Evolutionary conservation across 176 grass and related monocot genomes (phyloP).

Genomic region (Raddia distichophylla): DNA sequence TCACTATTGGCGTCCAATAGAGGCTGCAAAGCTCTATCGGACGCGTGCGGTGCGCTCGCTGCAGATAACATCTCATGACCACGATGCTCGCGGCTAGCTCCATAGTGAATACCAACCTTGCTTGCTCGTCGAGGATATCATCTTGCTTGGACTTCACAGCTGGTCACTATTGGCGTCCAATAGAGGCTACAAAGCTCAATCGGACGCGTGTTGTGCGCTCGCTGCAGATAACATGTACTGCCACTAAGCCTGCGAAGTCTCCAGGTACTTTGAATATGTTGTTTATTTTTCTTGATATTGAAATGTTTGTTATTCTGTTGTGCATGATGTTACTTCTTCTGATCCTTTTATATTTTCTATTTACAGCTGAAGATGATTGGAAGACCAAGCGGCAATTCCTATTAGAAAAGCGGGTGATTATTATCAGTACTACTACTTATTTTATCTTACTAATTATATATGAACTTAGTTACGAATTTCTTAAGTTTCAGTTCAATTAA

Average conservation of each 20-base stretch:
- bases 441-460: background rate
- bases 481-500: constrained; percentile 8
- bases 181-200: constrained; percentile 38
- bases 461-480: background rate
- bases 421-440: background rate
- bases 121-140: constrained; percentile 60
- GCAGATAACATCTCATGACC: constrained; percentile 57
- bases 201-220: constrained; percentile 31
- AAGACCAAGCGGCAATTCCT: constrained; percentile 84
- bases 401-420: constrained; percentile 77
- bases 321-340: constrained; percentile 21
- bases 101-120: constrained; percentile 59
- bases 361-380: constrained; percentile 93
- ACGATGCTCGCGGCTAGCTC: constrained; percentile 78
- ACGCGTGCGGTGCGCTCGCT: constrained; percentile 36
- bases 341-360: background rate
- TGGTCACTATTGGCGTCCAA: constrained; percentile 53
- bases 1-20: constrained; percentile 55
- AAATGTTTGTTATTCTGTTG: constrained; percentile 15
- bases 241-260: constrained; percentile 86
- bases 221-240: constrained; percentile 63
- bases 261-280: constrained; percentile 53
- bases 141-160: constrained; percentile 62
- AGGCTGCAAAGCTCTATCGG: constrained; percentile 33
- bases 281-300: background rate